Conservation (phyloP, 106 monocot species). For the Dactylorhiza incarnata region DNA sequence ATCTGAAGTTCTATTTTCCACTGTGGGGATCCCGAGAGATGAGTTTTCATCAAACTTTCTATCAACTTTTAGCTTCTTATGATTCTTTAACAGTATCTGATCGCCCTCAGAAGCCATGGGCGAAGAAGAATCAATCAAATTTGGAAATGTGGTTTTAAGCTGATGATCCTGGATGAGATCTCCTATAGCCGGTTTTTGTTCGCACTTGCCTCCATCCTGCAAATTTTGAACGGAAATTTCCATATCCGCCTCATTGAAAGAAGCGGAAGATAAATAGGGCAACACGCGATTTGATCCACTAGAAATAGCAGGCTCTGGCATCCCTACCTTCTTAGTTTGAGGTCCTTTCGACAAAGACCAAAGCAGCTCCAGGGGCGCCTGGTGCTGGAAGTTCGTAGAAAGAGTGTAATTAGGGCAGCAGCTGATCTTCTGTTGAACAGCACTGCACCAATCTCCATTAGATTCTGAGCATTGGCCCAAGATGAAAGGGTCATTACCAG, state of each 20-base stretch:
- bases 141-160: constrained; percentile 11
- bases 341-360: constrained; percentile 7
- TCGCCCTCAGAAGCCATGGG: constrained; percentile 33
- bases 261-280: constrained; percentile 21
- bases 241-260: constrained; percentile 8
- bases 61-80: constrained; percentile 16
- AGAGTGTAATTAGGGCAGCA: background rate
- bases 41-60: constrained; percentile 5
- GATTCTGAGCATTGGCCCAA: background rate
- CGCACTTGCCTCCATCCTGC: constrained; percentile 18
- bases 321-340: background rate
- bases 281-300: constrained; percentile 5
- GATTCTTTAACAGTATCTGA: constrained; percentile 23
- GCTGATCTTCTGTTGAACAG: background rate
- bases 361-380: constrained; percentile 12
- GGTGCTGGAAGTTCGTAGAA: constrained; percentile 9
- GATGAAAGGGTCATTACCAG: background rate
- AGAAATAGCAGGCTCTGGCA: constrained; percentile 12
- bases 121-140: constrained; percentile 9
- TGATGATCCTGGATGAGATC: constrained; percentile 14
- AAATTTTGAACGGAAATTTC: constrained; percentile 17
- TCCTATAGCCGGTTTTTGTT: constrained; percentile 3
- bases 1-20: constrained; percentile 15
- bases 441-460: constrained; percentile 1
- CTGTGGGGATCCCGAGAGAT: background rate